These are phyloP conservation scores for Amaranthus cruentus DNA, from an alignment of 148 eudicot species.

Conservation along the genomic window DNA sequence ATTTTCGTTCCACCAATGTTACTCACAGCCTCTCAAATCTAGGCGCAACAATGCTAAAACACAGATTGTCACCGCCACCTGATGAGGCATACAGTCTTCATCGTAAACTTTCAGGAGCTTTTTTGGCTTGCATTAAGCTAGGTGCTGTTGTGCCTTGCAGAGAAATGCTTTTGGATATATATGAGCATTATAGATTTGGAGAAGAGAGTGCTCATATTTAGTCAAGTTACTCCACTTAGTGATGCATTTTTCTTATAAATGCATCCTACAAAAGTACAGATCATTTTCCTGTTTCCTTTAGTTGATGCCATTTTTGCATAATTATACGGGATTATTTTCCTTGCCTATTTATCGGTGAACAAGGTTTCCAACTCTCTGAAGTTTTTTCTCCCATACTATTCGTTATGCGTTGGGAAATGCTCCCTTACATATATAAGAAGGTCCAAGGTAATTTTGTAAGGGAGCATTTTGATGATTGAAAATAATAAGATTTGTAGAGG, in stretches of 20 bases:
- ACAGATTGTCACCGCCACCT: conserved; percentile 90
- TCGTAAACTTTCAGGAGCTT: conserved; percentile 91
- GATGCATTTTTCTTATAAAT: background rate
- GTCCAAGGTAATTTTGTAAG: too few species aligned
- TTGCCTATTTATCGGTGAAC: too few species aligned
- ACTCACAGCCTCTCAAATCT: conserved; percentile 73
- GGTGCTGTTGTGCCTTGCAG: conserved; percentile 96
- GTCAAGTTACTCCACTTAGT: conserved; percentile 23
- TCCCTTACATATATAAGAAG: too few species aligned
- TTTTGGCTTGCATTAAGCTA: conserved; percentile 92
- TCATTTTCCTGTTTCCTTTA: background rate
- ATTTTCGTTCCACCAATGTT: conserved; percentile 70
- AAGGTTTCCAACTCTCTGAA: too few species aligned
- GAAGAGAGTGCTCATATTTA: conserved; percentile 28
- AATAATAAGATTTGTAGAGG: too few species aligned
- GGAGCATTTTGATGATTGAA: too few species aligned
- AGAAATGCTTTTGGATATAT: conserved; percentile 65
- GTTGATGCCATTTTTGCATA: background rate
- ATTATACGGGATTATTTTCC: background rate
- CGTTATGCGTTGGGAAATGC: too few species aligned
- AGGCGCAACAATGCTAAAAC: conserved; percentile 87
- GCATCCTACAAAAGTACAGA: conserved; percentile 13
- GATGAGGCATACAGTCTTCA: conserved; percentile 97
- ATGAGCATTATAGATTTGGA: conserved; percentile 54
- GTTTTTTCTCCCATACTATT: too few species aligned